phyloP scores from a whole-genome alignment of 139 green algal genomes.

The Volvox reticuliferus region DNA sequence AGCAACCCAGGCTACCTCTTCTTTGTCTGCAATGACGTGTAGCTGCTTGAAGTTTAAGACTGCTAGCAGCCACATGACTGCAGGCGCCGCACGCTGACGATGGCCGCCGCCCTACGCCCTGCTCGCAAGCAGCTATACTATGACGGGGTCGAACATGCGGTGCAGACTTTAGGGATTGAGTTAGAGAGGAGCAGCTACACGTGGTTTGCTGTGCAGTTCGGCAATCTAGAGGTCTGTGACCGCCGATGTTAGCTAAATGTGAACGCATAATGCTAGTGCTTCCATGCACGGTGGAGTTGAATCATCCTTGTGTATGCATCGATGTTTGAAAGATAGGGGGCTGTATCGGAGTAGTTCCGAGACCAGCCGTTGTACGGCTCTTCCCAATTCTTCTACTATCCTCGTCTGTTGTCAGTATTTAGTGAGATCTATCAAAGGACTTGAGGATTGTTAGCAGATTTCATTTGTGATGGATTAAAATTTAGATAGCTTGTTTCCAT shows the following conservation, averaged over 20 bases:
- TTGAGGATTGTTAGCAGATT: too few species aligned
- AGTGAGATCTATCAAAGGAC: too few species aligned
- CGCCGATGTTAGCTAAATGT: neutral
- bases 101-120: neutral
- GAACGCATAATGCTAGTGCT: neutral
- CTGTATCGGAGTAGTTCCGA: neutral
- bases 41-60: too few species aligned
- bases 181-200: slow-evolving; percentile 37
- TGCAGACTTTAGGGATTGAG: neutral
- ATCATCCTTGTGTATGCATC: neutral
- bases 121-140: neutral
- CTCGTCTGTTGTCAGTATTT: neutral
- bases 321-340: neutral
- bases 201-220: neutral
- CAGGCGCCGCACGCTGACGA: neutral
- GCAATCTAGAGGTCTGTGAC: neutral
- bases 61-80: neutral
- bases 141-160: neutral
- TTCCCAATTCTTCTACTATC: neutral
- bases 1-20: neutral
- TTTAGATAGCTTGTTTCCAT: too few species aligned
- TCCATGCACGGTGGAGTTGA: neutral
- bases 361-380: neutral
- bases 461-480: too few species aligned
- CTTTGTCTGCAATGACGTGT: neutral